These are phyloP conservation scores for Podaxis carcinomalis DNA, from an alignment of 768 basidiomycete species.

Conservation along the genomic window DNA sequence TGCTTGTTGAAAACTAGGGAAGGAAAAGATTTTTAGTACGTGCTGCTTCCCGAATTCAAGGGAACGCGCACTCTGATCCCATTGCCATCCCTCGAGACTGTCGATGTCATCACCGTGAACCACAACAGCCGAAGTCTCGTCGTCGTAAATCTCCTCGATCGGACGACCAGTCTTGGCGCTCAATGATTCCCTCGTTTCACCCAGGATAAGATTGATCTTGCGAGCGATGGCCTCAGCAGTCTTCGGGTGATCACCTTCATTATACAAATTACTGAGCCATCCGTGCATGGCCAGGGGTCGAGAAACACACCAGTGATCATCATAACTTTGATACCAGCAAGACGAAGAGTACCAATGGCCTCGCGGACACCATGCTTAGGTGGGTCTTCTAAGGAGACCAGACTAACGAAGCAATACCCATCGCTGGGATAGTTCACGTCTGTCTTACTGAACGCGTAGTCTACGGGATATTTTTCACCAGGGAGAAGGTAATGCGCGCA, in stretches of 20 bases:
- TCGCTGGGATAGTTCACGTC: slow-evolving; percentile 49
- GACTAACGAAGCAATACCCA: slow-evolving; percentile 60
- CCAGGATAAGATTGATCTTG: slow-evolving; percentile 66
- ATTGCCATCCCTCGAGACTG: slow-evolving; percentile 63
- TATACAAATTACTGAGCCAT: background rate
- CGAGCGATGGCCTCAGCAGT: slow-evolving; percentile 72
- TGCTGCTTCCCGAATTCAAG: background rate
- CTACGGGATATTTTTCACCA: slow-evolving; percentile 39
- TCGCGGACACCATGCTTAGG: slow-evolving; percentile 71
- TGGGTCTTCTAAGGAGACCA: slow-evolving; percentile 67
- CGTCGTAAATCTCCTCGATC: slow-evolving; percentile 59
- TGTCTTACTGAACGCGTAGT: slow-evolving; percentile 50
- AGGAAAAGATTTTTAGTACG: background rate
- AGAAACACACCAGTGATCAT: slow-evolving; percentile 58
- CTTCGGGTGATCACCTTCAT: slow-evolving; percentile 61
- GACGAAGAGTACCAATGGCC: slow-evolving; percentile 64
- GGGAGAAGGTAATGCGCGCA: slow-evolving; percentile 59
- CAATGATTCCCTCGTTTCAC: slow-evolving; percentile 61
- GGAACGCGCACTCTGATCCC: slow-evolving; percentile 57
- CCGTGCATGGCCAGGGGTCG: background rate
- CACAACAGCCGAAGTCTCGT: slow-evolving; percentile 62
- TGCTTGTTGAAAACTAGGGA: slow-evolving; percentile 56
- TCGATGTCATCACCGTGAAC: slow-evolving; percentile 70
- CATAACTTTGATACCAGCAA: slow-evolving; percentile 73
- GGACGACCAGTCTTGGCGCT: slow-evolving; percentile 50